Base-by-base conservation (phyloP, 768 basidiomycete genomes). In the Agaricus bisporus region DNA sequence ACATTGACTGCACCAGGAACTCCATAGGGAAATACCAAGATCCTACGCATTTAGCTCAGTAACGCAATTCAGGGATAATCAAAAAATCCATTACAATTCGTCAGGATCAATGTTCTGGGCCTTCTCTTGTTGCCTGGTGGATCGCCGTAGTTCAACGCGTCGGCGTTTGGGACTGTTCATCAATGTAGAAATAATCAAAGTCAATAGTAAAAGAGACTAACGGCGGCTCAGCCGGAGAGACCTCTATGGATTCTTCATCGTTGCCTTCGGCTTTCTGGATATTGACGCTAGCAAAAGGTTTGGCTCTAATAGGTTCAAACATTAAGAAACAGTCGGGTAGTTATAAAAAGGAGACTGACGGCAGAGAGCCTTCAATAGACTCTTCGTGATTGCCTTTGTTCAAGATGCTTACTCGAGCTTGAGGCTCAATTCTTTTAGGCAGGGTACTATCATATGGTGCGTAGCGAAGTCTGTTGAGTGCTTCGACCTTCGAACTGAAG, bases 1-100 rank as follows among this genome's bases (percentile, higher is more conserved):
- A 99, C 79, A 58, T 85, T 88, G 37, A 98, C 81, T 2, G 86
- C 85, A 7, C 90, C 88, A 14, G 80, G 77, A 3, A 79, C 76
- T 15, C 77, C 77, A 41, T 77, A 80, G 25, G 91, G 91, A 65
- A 88, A 93, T 25, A 86, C 79, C 44, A 92, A 64, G 22, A 91
- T 76, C n/a, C 91, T 93, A 32, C 7, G 56, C 5, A 55, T 26
- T 46, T 37, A 29, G n/a, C 58, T 29, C 11, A 48, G 10, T 26
- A 59, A 28, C 11, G 29, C 4, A 29, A 8, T 3, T 45, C 12
- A 25, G n/a, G 8, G 22, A 45, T 28, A 12, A 28, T 15, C 14
- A 26, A 29, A 45, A 25, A 22, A 41, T 18, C 9, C 49, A 41
- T 11, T 69, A 86, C 86, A 88, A 69, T 73, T 89, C 85, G 58